These are phyloP conservation scores for Boletus bicolor DNA, from an alignment of 768 basidiomycete genomes.

Conservation along the genomic window DNA sequence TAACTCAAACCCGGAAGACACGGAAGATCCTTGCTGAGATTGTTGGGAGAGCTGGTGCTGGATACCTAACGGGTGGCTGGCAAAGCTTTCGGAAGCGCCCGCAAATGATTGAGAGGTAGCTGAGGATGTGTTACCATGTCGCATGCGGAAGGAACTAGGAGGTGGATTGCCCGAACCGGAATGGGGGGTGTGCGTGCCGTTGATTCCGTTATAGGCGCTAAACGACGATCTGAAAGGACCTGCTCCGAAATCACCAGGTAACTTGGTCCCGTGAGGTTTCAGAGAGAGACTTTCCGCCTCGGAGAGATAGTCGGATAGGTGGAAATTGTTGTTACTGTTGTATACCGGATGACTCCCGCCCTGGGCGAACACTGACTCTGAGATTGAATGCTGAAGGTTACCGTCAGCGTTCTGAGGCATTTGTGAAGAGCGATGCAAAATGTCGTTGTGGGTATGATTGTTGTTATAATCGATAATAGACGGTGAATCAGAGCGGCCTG, in stretches of 20 bases:
- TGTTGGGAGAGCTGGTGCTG: slow-evolving; percentile 36
- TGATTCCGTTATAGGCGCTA: slow-evolving; percentile 31
- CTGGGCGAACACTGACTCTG: slow-evolving; percentile 32
- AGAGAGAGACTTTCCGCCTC: slow-evolving; percentile 33
- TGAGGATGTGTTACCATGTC: slow-evolving; percentile 32
- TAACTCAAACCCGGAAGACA: slow-evolving; percentile 26
- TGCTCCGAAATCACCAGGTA: slow-evolving; percentile 34
- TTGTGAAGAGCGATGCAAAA: slow-evolving; percentile 28
- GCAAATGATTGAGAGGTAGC: slow-evolving; percentile 26
- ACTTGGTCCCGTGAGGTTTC: slow-evolving; percentile 31
- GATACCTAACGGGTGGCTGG: slow-evolving; percentile 26
- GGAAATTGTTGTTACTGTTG: slow-evolving; percentile 37
- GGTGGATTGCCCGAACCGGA: slow-evolving; percentile 30
- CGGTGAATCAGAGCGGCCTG: slow-evolving; percentile 53
- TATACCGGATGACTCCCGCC: slow-evolving; percentile 38
- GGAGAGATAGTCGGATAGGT: slow-evolving; percentile 34
- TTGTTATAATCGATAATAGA: slow-evolving; percentile 36
- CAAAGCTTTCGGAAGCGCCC: slow-evolving; percentile 25
- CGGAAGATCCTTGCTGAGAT: slow-evolving; percentile 29
- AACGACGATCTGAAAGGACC: slow-evolving; percentile 37
- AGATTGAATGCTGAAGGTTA: slow-evolving; percentile 33
- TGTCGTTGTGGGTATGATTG: slow-evolving; percentile 36
- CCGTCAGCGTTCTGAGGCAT: slow-evolving; percentile 25
- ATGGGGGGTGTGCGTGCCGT: slow-evolving; percentile 21
- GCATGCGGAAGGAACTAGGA: slow-evolving; percentile 35